Evolutionary conservation across 768 basidiomycete species (phyloP), one percentile per base, ranked within the genome.

Genomic region (Fistulinella prunicolor): DNA sequence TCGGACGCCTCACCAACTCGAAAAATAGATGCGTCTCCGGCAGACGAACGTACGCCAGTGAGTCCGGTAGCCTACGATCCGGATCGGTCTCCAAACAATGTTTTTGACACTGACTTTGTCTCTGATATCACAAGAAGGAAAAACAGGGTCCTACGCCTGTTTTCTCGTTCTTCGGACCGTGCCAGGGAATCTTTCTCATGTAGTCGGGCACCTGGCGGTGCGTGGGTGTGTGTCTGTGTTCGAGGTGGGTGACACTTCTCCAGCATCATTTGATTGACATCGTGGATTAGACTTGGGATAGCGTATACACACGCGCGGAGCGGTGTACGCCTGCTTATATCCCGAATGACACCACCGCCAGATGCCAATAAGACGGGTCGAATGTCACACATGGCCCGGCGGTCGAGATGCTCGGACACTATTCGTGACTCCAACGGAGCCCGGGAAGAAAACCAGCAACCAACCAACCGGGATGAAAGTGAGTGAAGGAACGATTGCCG

Each of bases 241-340:
- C 32, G 46, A 43, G 51, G 17, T 12, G 44, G 37, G 36, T 47
- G 19, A 6, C n/a, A n/a, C n/a, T n/a, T n/a, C n/a, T n/a, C n/a
- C 19, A 24, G 37, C 30, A 41, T 12, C 45, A 26, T 36, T 28
- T 28, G 5, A 42, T 42, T 37, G 37, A 32, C 17, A 17, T 10
- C 12, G 6, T 26, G 38, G 47, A 37, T 52, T 47, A 44, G 54
- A 42, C 50, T 49, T 47, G 34, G 42, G 9, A 28, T 38, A 10
- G 26, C 26, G 40, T 29, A 14, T 39, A 45, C 36, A 43, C 52
- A 47, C 38, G 42, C 19, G 24, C 30, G 13, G 10, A 10, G 26
- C 26, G 26, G 26, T 28, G n/a, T n/a, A n/a, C n/a, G n/a, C n/a
- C n/a, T n/a, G n/a, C n/a, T n/a, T n/a, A n/a, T n/a, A n/a, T n/a